Conservation (phyloP, 805 yeast genomes). For the Saturnispora silvae region DNA sequence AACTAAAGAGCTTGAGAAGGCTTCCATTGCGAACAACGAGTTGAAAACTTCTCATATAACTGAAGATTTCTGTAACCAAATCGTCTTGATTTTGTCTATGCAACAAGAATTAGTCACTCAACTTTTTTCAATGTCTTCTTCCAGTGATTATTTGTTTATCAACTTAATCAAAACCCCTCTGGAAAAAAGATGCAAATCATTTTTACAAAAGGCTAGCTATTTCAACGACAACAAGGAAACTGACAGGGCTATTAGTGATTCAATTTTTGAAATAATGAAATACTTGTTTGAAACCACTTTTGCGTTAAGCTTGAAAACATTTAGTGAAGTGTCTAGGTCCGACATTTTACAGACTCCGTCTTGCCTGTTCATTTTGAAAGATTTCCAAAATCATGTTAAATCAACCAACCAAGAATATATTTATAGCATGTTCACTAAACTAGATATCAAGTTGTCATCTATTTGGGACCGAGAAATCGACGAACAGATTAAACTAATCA, state of each 20-base stretch:
- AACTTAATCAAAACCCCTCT: constrained; percentile 30
- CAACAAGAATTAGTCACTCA: constrained; percentile 40
- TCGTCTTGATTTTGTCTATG: constrained; percentile 13
- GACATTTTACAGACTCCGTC: constrained; percentile 34
- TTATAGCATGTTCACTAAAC: constrained; percentile 37
- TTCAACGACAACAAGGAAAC: constrained; percentile 18
- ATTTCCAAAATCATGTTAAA: constrained; percentile 27
- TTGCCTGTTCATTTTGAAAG: constrained; percentile 33
- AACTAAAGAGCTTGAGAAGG: not conserved
- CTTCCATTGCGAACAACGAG: not conserved
- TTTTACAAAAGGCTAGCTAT: constrained; percentile 11
- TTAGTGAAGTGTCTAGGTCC: constrained; percentile 27
- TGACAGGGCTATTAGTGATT: constrained; percentile 24
- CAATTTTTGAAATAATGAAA: constrained; percentile 23
- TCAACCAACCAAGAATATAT: constrained; percentile 57
- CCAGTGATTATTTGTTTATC: constrained; percentile 28
- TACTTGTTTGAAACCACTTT: constrained; percentile 20
- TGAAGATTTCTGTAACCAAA: constrained; percentile 10
- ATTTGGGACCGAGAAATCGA: constrained; percentile 54
- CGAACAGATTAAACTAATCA: constrained; percentile 38
- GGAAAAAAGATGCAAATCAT: constrained; percentile 15
- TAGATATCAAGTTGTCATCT: constrained; percentile 38
- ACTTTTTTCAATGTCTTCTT: constrained; percentile 36
- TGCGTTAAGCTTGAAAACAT: constrained; percentile 23
- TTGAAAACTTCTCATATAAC: constrained; percentile 6